A percentile compares a stretch with the other conserved stretches of the same genome.
phyloP scores from a whole-genome alignment of 305 asterid species.

The Solanum chacoense region DNA sequence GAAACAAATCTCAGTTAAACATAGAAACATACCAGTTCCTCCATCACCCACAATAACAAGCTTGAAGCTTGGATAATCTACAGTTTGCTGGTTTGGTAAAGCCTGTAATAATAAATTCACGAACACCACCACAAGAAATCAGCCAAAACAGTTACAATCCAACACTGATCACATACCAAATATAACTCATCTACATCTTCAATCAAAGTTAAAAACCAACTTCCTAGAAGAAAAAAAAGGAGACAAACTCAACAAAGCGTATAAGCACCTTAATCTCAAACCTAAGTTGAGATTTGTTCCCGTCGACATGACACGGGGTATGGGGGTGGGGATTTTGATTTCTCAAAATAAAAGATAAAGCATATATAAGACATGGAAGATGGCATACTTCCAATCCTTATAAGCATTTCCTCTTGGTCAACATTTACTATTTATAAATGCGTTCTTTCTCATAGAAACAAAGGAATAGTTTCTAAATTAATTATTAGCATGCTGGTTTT shows the following conservation, averaged over 20 bases:
- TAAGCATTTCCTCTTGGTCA: neutral
- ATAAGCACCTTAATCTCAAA: neutral
- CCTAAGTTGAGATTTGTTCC: neutral
- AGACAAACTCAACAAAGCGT: neutral
- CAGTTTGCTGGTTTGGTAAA: constrained; percentile 13
- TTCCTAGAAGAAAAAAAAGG: neutral
- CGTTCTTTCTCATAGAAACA: neutral
- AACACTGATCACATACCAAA: neutral
- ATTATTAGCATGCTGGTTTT: neutral
- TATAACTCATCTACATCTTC: neutral
- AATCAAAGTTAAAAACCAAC: neutral
- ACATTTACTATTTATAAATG: neutral
- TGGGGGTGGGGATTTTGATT: neutral
- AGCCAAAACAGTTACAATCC: neutral
- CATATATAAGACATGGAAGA: neutral
- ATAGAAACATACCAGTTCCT: constrained; percentile 8
- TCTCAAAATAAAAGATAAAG: neutral
- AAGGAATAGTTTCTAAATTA: neutral
- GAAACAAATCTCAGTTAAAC: neutral
- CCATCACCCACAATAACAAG: constrained; percentile 17
- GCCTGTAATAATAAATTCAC: neutral
- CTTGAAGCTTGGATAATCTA: constrained; percentile 13
- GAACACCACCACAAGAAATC: neutral
- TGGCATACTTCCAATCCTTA: neutral
- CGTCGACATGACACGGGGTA: neutral